Base-by-base conservation (phyloP, 306 rosid genomes). In the Calophaca sinica region DNA sequence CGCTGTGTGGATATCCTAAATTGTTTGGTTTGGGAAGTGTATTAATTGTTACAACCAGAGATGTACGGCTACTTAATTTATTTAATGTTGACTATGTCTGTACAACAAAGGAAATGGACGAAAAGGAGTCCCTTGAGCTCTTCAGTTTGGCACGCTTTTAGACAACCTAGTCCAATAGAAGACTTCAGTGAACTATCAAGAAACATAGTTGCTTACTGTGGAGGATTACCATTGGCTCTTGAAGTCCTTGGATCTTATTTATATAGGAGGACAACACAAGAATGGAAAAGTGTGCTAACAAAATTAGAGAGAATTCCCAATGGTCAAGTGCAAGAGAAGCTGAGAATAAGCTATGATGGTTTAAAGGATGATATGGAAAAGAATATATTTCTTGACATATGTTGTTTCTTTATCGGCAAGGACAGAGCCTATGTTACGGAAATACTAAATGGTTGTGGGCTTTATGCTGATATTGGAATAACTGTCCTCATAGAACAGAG, bases 211-310 rank as follows among this genome's bases (percentile, higher is more conserved):
- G 1, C 55, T 45, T 82, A 79, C 6, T 76, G 75, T 51, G 65
- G 80, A 4, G 88, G 88, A 7, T 3, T 87, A 1, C 90, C 88
- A 2, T 9, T 87, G 2, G 90, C 88, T 8, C 83, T 84, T 51
- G 59, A 81, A 70, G 79, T 72, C 1, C 55, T 72, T 68, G 90
- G 90, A 0, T 87, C 85, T 9, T 76, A 68, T 31, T 62, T 87
- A 7, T 45, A 0, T 2, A 48, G 59, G 1, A 82, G 88, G 53
- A 54, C 41, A 4, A 10, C 5, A 52, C 0, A 1, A 3, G 82
- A 73, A 7, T 87, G 90, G 87, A 5, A 2, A 65, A 69, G 54
- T 9, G 46, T 68, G n/a, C 6, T 82, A 15, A 75, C 63, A 4
- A 87, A 82, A 48, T 32, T 87, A 6, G 3, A 80, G 20, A 33